These are phyloP conservation scores for Trichoderma aggressivum DNA, from an alignment of 2,329 filamentous ascomycete species.

Conservation along the genomic window DNA sequence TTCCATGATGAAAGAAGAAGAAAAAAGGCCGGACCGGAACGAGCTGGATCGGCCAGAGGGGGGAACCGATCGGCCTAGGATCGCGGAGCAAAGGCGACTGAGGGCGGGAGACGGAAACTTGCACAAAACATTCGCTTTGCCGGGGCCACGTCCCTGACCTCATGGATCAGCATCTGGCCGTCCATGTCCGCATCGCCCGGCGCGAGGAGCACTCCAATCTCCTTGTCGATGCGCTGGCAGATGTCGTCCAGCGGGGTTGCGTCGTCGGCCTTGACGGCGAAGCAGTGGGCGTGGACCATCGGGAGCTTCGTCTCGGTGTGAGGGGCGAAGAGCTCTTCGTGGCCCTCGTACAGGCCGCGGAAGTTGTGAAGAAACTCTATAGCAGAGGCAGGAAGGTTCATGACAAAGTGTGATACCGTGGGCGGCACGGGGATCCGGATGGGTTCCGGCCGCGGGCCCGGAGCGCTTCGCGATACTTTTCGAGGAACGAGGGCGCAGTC, in stretches of 20 bases:
- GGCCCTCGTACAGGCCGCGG: conserved; percentile 73
- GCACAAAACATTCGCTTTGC: conserved; percentile 97
- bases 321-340: conserved; percentile 62
- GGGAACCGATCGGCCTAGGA: conserved; percentile 18
- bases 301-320: conserved; percentile 62
- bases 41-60: neutral
- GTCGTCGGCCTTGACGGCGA: conserved; percentile 76
- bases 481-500: conserved; percentile 52
- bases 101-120: conserved; percentile 77
- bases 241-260: conserved; percentile 59
- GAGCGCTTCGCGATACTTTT: conserved; percentile 38
- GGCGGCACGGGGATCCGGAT: conserved; percentile 58
- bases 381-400: conserved; percentile 92
- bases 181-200: conserved; percentile 46
- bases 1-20: neutral
- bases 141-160: conserved; percentile 84
- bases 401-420: conserved; percentile 88
- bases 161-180: conserved; percentile 55
- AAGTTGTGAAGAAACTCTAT: conserved; percentile 70
- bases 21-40: neutral
- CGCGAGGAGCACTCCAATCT: conserved; percentile 40
- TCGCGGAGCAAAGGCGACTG: conserved; percentile 70
- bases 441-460: conserved; percentile 36
- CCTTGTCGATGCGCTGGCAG: conserved; percentile 38
- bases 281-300: conserved; percentile 91